phyloP scores from a whole-genome alignment of 2,329 filamentous ascomycete genomes.

The Diaporthe ilicicola region DNA sequence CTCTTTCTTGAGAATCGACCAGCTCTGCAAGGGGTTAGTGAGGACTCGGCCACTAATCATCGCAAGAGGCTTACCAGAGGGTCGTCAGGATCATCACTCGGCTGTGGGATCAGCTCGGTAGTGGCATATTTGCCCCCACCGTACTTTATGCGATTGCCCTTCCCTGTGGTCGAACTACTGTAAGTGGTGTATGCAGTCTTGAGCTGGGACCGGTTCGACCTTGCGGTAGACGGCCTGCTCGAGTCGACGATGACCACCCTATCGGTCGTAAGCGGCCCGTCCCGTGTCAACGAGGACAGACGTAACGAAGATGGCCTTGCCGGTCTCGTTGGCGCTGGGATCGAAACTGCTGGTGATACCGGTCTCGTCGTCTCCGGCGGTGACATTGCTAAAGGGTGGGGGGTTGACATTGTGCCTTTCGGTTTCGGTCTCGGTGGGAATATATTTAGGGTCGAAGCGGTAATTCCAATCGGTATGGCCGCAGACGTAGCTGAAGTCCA shows the following conservation, averaged over 20 bases:
- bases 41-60: not conserved
- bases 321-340: slow-evolving; percentile 7
- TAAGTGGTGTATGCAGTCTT: slow-evolving; percentile 34
- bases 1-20: slow-evolving; percentile 63
- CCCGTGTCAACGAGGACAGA: slow-evolving; percentile 20
- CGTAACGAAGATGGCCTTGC: slow-evolving; percentile 22
- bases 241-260: slow-evolving; percentile 37
- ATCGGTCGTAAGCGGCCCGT: slow-evolving; percentile 8
- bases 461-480: not conserved
- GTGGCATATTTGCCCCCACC: slow-evolving; percentile 52
- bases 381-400: slow-evolving; percentile 26
- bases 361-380: slow-evolving; percentile 8
- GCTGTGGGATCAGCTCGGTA: slow-evolving; percentile 62
- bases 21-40: slow-evolving; percentile 54
- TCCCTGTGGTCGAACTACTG: slow-evolving; percentile 42
- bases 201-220: slow-evolving; percentile 28
- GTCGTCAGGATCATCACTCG: slow-evolving; percentile 62
- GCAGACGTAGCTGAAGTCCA: slow-evolving; percentile 14
- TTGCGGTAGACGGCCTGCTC: slow-evolving; percentile 37
- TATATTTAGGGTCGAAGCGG: not conserved
- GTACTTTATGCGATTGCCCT: slow-evolving; percentile 54
- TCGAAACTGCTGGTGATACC: not conserved
- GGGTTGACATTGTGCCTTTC: not conserved
- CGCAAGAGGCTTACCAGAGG: slow-evolving; percentile 54
- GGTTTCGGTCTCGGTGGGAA: not conserved